Base-by-base conservation (phyloP, 2,329 filamentous ascomycete genomes). In the Xylaria sp. region DNA sequence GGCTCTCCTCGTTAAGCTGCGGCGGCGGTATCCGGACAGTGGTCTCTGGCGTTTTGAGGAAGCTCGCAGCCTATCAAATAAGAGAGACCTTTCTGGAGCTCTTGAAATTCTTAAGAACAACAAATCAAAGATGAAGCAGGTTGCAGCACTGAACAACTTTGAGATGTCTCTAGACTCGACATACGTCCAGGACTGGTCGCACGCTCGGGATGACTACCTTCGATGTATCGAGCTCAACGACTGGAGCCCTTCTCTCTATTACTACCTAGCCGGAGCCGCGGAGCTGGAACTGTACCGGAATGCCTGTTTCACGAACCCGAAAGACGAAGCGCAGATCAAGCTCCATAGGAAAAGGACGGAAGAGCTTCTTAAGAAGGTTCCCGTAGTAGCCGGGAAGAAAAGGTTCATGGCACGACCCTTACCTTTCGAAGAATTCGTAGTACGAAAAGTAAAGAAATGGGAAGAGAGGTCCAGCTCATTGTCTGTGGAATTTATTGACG, bases 211-310 rank as follows among this genome's bases (percentile, higher is more conserved):
- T 65, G 86, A 89, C 0, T 98, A 98, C 80, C 80, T 94, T 48
- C 78, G 87, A 72, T 94, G 92, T 72, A 84, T 93, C 12, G 90
- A 92, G 63, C 85, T 96, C 64, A 98, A 97, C 80, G 93, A 93
- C 74, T 98, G 96, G 96, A 94, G 91, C 65, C 93, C 94, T 61
- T 90, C 91, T 0, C 79, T 98, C 62, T 98, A 99, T 82, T 93
- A 93, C 78, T 98, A 94, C 81, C 92, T 97, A 72, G 92, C 92
- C 1, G 96, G 91, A 8, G 86, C 87, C 13, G 91, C 92, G 0
- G 90, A 97, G 73, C 81, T 98, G 0, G 93, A 96, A 75, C 84
- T 93, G 5, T 98, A 98, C 80, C 89, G 96, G 10, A 83, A 89
- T 62, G 84, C 84, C 1, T 78, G 84, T 53, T 84, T 86, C 60